Conservation (phyloP, 176 grass and related monocot genomes). For the Aechmea fasciata region DNA sequence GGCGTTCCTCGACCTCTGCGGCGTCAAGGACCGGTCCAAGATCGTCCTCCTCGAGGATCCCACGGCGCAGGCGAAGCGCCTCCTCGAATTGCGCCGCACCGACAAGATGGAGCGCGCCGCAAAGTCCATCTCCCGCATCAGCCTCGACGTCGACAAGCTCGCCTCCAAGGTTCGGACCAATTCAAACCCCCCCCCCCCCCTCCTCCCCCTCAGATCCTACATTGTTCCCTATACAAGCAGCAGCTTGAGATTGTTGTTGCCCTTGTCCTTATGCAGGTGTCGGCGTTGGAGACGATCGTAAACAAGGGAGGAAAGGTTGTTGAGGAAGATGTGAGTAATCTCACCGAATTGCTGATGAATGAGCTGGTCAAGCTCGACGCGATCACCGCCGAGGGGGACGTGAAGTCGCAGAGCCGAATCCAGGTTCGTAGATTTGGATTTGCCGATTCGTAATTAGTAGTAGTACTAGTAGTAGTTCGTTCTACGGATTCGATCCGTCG, state of each 20-base stretch:
- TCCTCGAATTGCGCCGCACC: constrained; percentile 61
- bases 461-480: too few species aligned
- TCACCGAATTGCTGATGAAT: constrained; percentile 90
- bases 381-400: constrained; percentile 61
- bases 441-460: too few species aligned
- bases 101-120: constrained; percentile 58
- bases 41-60: constrained; percentile 66
- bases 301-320: constrained; percentile 69
- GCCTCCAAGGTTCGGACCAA: constrained; percentile 50
- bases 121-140: constrained; percentile 51
- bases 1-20: constrained; percentile 75
- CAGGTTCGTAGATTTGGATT: constrained; percentile 28
- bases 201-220: neutral
- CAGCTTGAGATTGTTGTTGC: neutral
- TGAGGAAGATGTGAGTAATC: constrained; percentile 58
- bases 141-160: constrained; percentile 86
- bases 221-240: neutral
- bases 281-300: constrained; percentile 68
- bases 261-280: constrained; percentile 58
- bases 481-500: too few species aligned
- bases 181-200: neutral
- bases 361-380: constrained; percentile 87
- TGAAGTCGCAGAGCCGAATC: constrained; percentile 57
- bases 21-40: constrained; percentile 89
- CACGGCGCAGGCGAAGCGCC: constrained; percentile 63